Conservation (phyloP, 441 rosid genomes). For the Brassica hybrid region DNA sequence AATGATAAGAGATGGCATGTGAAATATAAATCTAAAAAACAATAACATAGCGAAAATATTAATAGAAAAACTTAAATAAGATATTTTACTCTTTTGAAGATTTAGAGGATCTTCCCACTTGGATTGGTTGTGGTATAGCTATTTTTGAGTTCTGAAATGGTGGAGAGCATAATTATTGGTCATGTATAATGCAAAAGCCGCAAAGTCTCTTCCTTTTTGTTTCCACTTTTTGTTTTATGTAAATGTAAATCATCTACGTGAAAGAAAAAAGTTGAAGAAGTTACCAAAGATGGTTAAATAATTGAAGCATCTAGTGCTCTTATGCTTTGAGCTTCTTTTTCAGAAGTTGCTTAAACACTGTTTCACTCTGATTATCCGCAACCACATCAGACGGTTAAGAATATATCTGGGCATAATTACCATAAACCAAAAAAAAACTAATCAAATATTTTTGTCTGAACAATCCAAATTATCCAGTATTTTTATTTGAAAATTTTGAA, state of each 20-base stretch:
- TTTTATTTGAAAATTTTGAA: too few species aligned
- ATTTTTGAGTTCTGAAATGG: conserved; percentile 38
- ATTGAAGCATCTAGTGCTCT: conserved; percentile 20
- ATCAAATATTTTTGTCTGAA: too few species aligned
- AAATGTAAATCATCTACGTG: conserved; percentile 24
- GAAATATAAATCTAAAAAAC: conserved; percentile 15
- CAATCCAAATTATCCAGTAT: too few species aligned
- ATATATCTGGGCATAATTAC: neutral
- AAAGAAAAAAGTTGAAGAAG: conserved; percentile 24
- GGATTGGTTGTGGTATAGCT: conserved; percentile 32
- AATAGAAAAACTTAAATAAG: neutral
- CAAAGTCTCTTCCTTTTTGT: conserved; percentile 34
- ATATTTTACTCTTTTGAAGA: conserved; percentile 39
- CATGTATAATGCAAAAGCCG: conserved; percentile 48
- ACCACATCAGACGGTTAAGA: conserved; percentile 43
- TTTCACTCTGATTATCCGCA: conserved; percentile 22
- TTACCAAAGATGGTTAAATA: conserved; percentile 32
- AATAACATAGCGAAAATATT: neutral
- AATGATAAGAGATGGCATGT: conserved; percentile 34
- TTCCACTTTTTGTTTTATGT: conserved; percentile 31
- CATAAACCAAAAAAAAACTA: neutral
- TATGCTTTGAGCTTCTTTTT: conserved; percentile 13
- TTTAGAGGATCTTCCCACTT: conserved; percentile 47
- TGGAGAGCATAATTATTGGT: conserved; percentile 57
- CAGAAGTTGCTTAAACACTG: conserved; percentile 15